Conservation (phyloP, 225 moss, liverwort and hornwort species). For the Polytrichum formosum region DNA sequence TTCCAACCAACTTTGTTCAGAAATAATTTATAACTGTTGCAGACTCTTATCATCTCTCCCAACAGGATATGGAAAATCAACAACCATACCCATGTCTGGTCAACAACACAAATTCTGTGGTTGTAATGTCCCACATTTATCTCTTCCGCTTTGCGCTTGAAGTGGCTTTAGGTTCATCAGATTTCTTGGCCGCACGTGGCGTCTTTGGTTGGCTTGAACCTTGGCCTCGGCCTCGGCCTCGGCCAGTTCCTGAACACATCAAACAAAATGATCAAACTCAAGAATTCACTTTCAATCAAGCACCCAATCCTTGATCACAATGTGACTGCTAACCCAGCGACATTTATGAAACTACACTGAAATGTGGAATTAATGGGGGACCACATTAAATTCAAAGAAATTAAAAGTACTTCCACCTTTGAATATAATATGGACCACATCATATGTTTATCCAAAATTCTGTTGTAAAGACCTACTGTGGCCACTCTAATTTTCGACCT, state of each 20-base stretch:
- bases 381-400: neutral
- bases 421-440: too few relatives aligned
- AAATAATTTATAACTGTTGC: too few relatives aligned
- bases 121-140: conserved; percentile 14
- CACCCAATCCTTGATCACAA: neutral
- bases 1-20: too few relatives aligned
- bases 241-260: conserved; percentile 22
- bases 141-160: conserved; percentile 48
- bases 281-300: neutral
- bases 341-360: neutral
- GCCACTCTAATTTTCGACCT: too few relatives aligned
- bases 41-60: too few relatives aligned
- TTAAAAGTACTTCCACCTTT: too few relatives aligned
- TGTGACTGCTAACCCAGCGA: neutral
- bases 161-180: conserved; percentile 22
- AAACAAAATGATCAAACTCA: neutral
- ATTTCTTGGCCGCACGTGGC: conserved; percentile 8
- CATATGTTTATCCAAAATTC: too few relatives aligned
- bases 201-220: conserved; percentile 43
- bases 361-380: neutral
- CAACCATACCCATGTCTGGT: too few relatives aligned
- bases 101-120: too few relatives aligned
- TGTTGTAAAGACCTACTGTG: too few relatives aligned
- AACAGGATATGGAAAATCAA: too few relatives aligned
- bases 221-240: conserved; percentile 32